Percentiles rank a stretch among this genome's conserved stretches.
Conservation (phyloP, 1,284 basidiomycete species). For the Bondarzewia mesenterica region DNA sequence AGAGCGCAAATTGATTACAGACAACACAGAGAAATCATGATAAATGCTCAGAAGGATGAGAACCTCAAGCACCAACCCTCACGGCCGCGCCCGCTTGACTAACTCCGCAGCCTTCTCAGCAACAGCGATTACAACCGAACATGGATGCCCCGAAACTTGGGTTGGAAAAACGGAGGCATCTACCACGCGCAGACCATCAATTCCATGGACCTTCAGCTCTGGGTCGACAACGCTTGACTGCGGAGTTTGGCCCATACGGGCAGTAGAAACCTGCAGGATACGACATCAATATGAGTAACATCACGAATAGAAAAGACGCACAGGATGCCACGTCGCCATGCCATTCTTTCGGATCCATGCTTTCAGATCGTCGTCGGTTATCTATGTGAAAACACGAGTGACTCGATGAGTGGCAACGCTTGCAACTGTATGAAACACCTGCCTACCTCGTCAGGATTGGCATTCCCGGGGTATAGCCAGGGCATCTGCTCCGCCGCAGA, state of each 20-base stretch:
- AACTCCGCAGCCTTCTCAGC: constrained; percentile 26
- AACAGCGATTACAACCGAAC: constrained; percentile 21
- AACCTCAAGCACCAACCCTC: no score
- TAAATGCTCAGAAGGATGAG: no score
- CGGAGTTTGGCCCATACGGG: no score
- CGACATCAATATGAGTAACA: no score
- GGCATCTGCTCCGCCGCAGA: constrained; percentile 20
- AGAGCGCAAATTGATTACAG: no score
- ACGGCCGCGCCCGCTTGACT: constrained; percentile 15
- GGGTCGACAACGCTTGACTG: constrained; percentile 34
- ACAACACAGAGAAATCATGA: no score
- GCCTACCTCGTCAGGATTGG: constrained; percentile 18
- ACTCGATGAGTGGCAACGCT: no score
- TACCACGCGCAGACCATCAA: constrained; percentile 32
- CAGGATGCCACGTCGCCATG: constrained; percentile 33
- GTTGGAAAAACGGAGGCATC: constrained; percentile 39
- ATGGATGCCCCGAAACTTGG: constrained; percentile 24
- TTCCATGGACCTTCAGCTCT: constrained; percentile 36
- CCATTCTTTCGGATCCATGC: constrained; percentile 26
- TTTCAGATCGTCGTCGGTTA: constrained; percentile 31
- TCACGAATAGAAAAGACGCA: constrained; percentile 17
- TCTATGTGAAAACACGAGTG: no score
- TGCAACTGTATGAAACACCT: no score
- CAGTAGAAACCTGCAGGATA: no score
- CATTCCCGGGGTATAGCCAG: constrained; percentile 23